A percentile compares a stretch with the other conserved stretches of the same genome.
These are phyloP conservation scores for Nectriaceae sp. DNA, from an alignment of 2,329 filamentous ascomycete genomes.

Conservation along the genomic window DNA sequence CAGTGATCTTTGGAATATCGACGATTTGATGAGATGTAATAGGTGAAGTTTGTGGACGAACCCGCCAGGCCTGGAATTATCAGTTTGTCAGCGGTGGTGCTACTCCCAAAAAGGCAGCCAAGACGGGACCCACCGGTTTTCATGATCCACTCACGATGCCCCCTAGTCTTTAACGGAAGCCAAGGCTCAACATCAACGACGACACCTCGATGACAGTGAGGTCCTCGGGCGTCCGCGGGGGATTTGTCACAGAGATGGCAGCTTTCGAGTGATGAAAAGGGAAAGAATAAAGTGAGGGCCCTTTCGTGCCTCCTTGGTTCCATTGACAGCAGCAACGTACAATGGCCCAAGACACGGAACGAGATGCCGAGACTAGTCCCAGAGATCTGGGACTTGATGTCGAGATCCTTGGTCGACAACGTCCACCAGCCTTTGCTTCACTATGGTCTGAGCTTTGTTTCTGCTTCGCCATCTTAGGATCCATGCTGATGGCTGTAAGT, in stretches of 20 bases:
- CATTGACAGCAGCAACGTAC: no score
- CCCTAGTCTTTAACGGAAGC: background rate
- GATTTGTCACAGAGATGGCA: no score
- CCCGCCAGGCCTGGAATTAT: background rate
- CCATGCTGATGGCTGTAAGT: constrained; percentile 28
- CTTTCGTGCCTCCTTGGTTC: no score
- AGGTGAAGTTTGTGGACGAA: background rate
- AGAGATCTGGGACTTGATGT: constrained; percentile 18
- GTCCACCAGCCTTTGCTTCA: constrained; percentile 24
- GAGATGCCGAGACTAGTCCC: constrained; percentile 4
- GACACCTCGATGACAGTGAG: no score
- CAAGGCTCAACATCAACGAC: background rate
- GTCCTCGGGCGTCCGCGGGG: no score
- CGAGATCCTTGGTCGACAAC: constrained; percentile 28
- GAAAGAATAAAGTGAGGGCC: no score
- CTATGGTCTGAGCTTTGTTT: constrained; percentile 26
- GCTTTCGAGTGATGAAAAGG: no score
- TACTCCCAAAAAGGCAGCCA: background rate
- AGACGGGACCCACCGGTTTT: background rate
- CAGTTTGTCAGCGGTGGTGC: background rate
- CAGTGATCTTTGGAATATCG: background rate
- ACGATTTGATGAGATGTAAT: background rate
- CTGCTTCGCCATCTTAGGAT: constrained; percentile 23
- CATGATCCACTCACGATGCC: background rate
- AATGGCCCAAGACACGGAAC: constrained; percentile 8